Conservation (phyloP, 257 asterid species). For the Ajuga chamaepitys region DNA sequence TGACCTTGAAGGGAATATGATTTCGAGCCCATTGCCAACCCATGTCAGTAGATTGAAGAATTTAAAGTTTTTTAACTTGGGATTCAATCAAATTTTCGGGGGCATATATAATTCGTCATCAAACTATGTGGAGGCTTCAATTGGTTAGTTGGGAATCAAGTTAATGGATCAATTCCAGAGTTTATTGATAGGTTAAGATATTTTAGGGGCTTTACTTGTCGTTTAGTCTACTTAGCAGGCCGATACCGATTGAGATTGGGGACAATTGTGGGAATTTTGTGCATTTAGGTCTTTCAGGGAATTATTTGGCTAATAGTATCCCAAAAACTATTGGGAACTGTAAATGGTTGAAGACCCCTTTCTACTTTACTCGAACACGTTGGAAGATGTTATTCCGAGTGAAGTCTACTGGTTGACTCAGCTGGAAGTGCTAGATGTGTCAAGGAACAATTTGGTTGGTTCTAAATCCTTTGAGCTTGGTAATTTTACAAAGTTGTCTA, state of each 20-base stretch:
- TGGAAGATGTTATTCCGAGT: conserved; percentile 64
- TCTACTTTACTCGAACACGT: conserved; percentile 60
- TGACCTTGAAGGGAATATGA: conserved; percentile 82
- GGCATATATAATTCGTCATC: conserved; percentile 55
- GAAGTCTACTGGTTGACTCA: conserved; percentile 62
- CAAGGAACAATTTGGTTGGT: conserved; percentile 78
- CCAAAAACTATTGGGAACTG: conserved; percentile 71
- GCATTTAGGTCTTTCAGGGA: conserved; percentile 78
- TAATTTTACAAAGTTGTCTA: conserved; percentile 59
- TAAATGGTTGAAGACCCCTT: conserved; percentile 49
- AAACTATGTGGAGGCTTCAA: conserved; percentile 40
- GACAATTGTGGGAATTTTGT: conserved; percentile 68
- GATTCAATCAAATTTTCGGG: conserved; percentile 64
- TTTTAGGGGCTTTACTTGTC: conserved; percentile 78
- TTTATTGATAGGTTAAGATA: conserved; percentile 52
- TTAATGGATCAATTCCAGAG: conserved; percentile 62
- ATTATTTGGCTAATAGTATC: conserved; percentile 47
- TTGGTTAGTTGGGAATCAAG: conserved; percentile 73
- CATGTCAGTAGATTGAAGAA: conserved; percentile 54
- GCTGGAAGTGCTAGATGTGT: conserved; percentile 77
- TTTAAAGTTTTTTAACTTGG: conserved; percentile 73
- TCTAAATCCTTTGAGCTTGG: conserved; percentile 59
- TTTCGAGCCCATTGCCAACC: conserved; percentile 56
- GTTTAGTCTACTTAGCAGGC: conserved; percentile 59
- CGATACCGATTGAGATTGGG: conserved; percentile 65